Evolutionary conservation across 495 filamentous ascomycete genomes (phyloP), one percentile per base, ranked within the genome.

Genomic region (Jackrogersella multiformis): DNA sequence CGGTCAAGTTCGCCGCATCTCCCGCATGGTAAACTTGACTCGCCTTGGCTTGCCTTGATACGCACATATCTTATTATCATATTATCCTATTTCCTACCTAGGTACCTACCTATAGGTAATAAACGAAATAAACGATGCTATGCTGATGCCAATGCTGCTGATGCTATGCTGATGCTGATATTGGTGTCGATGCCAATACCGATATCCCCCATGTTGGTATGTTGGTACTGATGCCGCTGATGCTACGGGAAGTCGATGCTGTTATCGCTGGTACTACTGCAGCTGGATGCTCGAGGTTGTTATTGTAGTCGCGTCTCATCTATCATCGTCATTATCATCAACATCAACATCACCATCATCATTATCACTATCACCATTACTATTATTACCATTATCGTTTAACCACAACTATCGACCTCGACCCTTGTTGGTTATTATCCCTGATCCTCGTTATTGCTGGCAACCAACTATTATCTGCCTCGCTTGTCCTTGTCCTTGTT

Each of bases 1-100:
- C 67, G 67, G 67, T 69, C 48, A 60, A 69, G 66, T 45, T 69
- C 66, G 66, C 66, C 66, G 66, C 66, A 69, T 69, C 66, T 69
- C 49, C 49, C 66, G 60, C 65, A 46, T 59, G 66, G 66, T 61
- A 69, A 64, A 48, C 39, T 48, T 48, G 44, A 20, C 26, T 48
- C 26, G 44, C 23, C n/a, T 38, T 39, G 16, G 13, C 13, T 42
- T 6, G n/a, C n/a, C 38, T 20, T 42, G 15, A 42, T 42, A 42
- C 38, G 5, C 20, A 2, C 13, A 42, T 39, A 39, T 15, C 2
- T 39, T 9, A 15, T 41, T n/a, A n/a, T n/a, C n/a, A 30, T 30
- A 30, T 30, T 4, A 3, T 7, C 4, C 3, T 41, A 41, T 15
- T 5, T 18, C n/a, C 16, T 18, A 41, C 18, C 20, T 24, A 13